phyloP scores from a whole-genome alignment of 805 yeast species.

The Candida rishiriensis region DNA sequence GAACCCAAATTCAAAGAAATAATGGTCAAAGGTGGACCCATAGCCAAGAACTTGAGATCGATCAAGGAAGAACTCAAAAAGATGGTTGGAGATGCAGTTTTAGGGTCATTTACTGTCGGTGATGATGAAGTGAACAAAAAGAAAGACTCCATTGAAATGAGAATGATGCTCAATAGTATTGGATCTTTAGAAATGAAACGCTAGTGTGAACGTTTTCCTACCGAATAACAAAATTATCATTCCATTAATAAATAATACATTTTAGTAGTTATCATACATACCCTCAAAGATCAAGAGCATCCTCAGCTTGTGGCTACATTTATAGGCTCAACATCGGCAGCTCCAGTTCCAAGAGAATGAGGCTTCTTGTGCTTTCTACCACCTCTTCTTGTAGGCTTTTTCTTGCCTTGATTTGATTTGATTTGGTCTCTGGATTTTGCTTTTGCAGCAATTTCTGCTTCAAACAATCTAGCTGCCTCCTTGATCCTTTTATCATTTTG shows the following conservation, averaged over 20 bases:
- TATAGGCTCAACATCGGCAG: too few relatives aligned
- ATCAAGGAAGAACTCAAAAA: constrained; percentile 37
- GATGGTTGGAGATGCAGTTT: constrained; percentile 32
- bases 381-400: constrained; percentile 33
- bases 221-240: background rate
- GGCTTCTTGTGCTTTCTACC: constrained; percentile 30
- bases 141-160: constrained; percentile 32
- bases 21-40: constrained; percentile 58
- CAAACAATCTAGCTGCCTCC: too few relatives aligned
- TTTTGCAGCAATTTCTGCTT: constrained; percentile 5
- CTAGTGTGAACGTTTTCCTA: background rate
- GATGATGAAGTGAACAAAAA: constrained; percentile 18
- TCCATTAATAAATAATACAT: background rate
- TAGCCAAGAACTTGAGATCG: constrained; percentile 46
- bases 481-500: too few relatives aligned
- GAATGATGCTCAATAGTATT: constrained; percentile 35
- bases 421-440: background rate
- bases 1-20: constrained; percentile 50
- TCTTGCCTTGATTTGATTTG: constrained; percentile 9
- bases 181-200: constrained; percentile 19
- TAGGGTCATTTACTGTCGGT: constrained; percentile 20
- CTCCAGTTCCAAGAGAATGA: too few relatives aligned
- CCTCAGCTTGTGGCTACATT: too few relatives aligned
- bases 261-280: too few relatives aligned
- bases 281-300: too few relatives aligned